Evolutionary conservation across 805 yeast genomes (phyloP).

Genomic region (Candida pini): DNA sequence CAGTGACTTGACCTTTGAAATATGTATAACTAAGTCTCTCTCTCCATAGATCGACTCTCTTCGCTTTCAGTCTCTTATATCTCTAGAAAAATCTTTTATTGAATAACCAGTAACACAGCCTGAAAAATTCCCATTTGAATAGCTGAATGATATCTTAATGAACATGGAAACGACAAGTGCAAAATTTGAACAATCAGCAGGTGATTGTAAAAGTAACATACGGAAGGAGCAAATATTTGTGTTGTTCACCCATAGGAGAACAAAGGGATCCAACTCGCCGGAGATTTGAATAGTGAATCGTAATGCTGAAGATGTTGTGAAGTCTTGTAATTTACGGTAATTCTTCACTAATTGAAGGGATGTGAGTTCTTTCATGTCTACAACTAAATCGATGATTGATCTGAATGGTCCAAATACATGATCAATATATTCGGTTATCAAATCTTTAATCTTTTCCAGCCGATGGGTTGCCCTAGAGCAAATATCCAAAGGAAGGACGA

Average conservation of each 20-base stretch:
- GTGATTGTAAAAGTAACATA: not conserved
- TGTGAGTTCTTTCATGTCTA: too few species aligned
- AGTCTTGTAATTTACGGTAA: not conserved
- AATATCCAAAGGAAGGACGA: too few species aligned
- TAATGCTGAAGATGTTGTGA: not conserved
- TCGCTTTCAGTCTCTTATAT: not conserved
- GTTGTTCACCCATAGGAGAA: slow-evolving; percentile 15
- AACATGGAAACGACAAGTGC: slow-evolving; percentile 10
- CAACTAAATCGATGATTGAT: too few species aligned
- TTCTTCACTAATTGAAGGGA: not conserved
- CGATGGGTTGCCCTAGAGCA: too few species aligned
- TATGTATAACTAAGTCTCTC: not conserved
- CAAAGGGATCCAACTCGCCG: slow-evolving; percentile 5
- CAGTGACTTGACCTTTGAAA: not conserved
- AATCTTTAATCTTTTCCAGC: too few species aligned
- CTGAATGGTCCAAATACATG: too few species aligned
- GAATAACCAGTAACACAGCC: not conserved
- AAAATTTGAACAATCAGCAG: slow-evolving; percentile 3
- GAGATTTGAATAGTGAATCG: slow-evolving; percentile 7
- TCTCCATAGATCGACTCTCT: not conserved
- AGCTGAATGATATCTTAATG: not conserved
- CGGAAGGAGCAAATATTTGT: slow-evolving; percentile 13
- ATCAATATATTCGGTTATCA: not conserved
- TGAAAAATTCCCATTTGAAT: not conserved
- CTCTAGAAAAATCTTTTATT: slow-evolving; percentile 18